Evolutionary conservation across 1,284 basidiomycete genomes (phyloP).

Genomic region (Rhodotorula sp.): DNA sequence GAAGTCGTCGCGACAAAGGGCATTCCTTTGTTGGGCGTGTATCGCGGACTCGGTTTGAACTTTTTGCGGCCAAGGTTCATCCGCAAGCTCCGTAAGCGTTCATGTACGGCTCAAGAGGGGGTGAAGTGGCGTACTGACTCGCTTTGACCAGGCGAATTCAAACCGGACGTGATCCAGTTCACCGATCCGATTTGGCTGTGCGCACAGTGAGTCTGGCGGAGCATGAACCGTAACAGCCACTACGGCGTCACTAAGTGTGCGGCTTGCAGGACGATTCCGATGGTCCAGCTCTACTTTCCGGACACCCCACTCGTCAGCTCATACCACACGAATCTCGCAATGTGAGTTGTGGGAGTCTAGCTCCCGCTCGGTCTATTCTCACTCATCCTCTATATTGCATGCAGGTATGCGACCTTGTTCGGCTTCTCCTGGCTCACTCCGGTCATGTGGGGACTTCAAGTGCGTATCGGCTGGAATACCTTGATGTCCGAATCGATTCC

Average conservation of each 20-base stretch:
- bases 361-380: constrained; percentile 49
- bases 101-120: neutral
- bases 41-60: constrained; percentile 55
- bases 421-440: constrained; percentile 57
- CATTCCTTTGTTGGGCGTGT: constrained; percentile 55
- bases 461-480: neutral
- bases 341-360: constrained; percentile 57
- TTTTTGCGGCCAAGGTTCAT: constrained; percentile 59
- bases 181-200: constrained; percentile 55
- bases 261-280: constrained; percentile 32
- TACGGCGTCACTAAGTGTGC: too few relatives aligned
- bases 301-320: constrained; percentile 56
- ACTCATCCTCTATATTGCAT: neutral
- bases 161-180: constrained; percentile 56
- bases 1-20: constrained; percentile 59
- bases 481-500: constrained; percentile 16
- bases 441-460: constrained; percentile 49
- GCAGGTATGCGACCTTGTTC: constrained; percentile 56
- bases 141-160: constrained; percentile 47
- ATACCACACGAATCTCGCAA: constrained; percentile 58
- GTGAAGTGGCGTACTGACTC: neutral
- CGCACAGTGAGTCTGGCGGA: neutral
- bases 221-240: neutral
- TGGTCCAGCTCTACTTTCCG: constrained; percentile 48
- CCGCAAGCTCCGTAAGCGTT: constrained; percentile 46